Evolutionary conservation across 176 grass and related monocot genomes (phyloP), one percentile per base, ranked within the genome.

Genomic region (Zoysia japonica): DNA sequence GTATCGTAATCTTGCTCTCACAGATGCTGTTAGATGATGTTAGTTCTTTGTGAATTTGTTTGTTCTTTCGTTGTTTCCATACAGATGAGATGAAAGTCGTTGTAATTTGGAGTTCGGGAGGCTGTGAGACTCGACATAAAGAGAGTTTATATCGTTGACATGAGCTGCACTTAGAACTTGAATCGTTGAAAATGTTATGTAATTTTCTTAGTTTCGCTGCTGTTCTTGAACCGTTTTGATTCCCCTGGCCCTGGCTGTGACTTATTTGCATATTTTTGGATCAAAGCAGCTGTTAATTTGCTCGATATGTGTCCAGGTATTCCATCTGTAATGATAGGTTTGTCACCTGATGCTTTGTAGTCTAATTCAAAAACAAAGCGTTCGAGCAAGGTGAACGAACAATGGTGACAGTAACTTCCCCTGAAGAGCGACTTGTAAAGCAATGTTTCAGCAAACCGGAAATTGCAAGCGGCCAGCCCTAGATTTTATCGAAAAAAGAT

Each of bases 21-120:
- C 47, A n/a, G 71, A 59, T 71, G 64, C 28, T 71, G 65, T 28
- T 77, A 76, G 78, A 89, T 75, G 68, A 5, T 74, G 53, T 37
- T 64, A 1, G 44, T 82, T 85, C 82, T 72, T 36, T 53, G 51
- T 74, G 83, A 48, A 78, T 85, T 55, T 62, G 63, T 89, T 85
- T 14, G 59, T 77, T 89, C 44, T 81, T 84, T 72, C 1, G 50
- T 85, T 82, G 38, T 82, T 85, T 5, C 39, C 38, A 80, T 77
- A 72, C 6, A 75, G 16, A 79, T 69, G 50, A 73, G 78, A 28
- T 61, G 13, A 17, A 67, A 69, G 40, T 47, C 28, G 12, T 55
- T 61, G 75, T 79, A 74, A 40, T 63, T 54, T 11, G 41, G 67
- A 74, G 54, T 41, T 75, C 1, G n/a, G 67, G 56, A 28, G 44